Conservation (phyloP, 1,284 basidiomycete species). For the Inonotus obliquus region DNA sequence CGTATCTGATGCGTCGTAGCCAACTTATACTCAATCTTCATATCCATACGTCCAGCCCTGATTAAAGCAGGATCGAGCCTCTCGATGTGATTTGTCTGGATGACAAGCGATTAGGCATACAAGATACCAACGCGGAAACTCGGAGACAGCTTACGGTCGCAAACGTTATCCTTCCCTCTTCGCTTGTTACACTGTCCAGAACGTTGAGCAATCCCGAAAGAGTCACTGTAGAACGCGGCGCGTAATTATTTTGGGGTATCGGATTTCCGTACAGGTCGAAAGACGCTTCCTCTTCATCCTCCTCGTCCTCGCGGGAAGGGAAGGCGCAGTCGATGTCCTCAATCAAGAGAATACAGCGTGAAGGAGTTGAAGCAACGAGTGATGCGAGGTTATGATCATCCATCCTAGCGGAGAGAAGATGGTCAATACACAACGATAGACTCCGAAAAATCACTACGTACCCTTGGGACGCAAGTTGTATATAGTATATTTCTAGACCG, state of each 20-base stretch:
- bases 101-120: background rate
- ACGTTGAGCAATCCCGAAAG: constrained; percentile 50
- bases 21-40: constrained; percentile 43
- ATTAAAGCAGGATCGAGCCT: constrained; percentile 46
- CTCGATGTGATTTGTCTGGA: constrained; percentile 50
- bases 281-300: constrained; percentile 24
- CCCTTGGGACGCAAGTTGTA: constrained; percentile 48
- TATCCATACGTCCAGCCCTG: constrained; percentile 50
- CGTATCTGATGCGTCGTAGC: constrained; percentile 43
- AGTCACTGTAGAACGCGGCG: constrained; percentile 27
- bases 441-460: constrained; percentile 26
- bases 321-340: constrained; percentile 58
- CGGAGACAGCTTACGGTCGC: constrained; percentile 36
- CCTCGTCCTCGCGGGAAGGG: constrained; percentile 38
- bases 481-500: constrained; percentile 51
- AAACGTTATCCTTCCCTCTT: constrained; percentile 52
- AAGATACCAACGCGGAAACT: background rate
- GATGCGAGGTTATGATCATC: constrained; percentile 43
- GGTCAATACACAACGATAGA: background rate
- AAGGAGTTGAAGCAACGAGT: constrained; percentile 42
- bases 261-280: constrained; percentile 9
- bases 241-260: constrained; percentile 15
- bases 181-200: constrained; percentile 50
- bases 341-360: constrained; percentile 45
- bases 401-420: constrained; percentile 30